phyloP scores from a whole-genome alignment of 495 filamentous ascomycete genomes.

The Niebla homalea region DNA sequence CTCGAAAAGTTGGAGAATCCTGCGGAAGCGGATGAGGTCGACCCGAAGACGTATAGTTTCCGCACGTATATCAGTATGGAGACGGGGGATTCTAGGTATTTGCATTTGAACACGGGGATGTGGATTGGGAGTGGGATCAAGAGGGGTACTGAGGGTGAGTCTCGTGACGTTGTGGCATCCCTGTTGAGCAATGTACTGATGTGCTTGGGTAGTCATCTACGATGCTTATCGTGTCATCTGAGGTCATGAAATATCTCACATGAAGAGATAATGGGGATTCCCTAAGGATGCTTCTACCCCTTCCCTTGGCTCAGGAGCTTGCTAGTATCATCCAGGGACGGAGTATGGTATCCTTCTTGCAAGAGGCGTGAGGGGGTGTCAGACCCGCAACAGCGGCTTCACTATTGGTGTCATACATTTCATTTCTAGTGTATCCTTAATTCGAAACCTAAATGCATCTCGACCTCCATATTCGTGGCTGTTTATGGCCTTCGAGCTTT shows the following conservation, averaged over 20 bases:
- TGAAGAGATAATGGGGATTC: no score
- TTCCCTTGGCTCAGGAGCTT: no score
- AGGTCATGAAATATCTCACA: not conserved
- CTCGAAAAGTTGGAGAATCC: conserved; percentile 45
- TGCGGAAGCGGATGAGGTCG: conserved; percentile 34
- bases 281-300: no score
- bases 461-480: no score
- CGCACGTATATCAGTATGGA: conserved; percentile 47
- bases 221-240: conserved; percentile 20
- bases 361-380: no score
- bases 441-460: no score
- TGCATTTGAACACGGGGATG: conserved; percentile 48
- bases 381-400: no score
- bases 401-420: no score
- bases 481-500: no score
- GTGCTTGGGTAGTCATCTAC: conserved; percentile 14
- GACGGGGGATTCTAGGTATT: conserved; percentile 46
- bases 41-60: conserved; percentile 44
- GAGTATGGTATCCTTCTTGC: no score
- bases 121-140: conserved; percentile 49
- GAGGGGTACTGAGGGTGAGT: conserved; percentile 41
- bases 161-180: not conserved
- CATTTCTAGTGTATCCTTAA: no score
- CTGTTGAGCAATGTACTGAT: not conserved
- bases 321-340: no score